A percentile compares a stretch with the other conserved stretches of the same genome.
phyloP scores from a whole-genome alignment of 1,284 basidiomycete genomes.

The Trichosporon coremiiforme region DNA sequence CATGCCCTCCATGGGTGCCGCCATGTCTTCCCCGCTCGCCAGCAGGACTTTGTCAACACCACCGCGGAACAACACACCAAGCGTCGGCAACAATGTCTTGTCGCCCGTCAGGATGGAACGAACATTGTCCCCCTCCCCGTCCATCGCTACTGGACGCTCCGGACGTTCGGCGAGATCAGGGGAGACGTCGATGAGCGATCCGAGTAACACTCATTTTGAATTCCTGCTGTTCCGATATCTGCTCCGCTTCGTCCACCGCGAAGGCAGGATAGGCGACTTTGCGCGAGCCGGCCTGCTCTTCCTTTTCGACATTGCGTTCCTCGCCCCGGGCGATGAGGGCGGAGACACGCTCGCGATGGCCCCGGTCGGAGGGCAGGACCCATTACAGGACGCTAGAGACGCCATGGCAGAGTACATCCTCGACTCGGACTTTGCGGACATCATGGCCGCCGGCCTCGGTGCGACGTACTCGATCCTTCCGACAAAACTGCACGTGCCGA shows the following conservation, averaged over 20 bases:
- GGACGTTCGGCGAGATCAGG: slow-evolving; percentile 60
- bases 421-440: slow-evolving; percentile 94
- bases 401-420: slow-evolving; percentile 90
- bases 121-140: slow-evolving; percentile 53
- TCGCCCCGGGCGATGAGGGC: slow-evolving; percentile 53
- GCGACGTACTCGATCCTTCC: slow-evolving; percentile 88
- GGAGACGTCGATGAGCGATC: slow-evolving; percentile 55
- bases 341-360: slow-evolving; percentile 38
- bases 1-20: slow-evolving; percentile 51
- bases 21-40: not conserved
- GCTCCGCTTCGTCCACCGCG: slow-evolving; percentile 90
- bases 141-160: slow-evolving; percentile 59
- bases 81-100: not conserved
- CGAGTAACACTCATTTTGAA: slow-evolving; percentile 66
- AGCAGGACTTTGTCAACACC: slow-evolving; percentile 1
- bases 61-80: slow-evolving; percentile 1
- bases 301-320: slow-evolving; percentile 89
- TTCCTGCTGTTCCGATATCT: slow-evolving; percentile 94
- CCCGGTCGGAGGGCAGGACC: slow-evolving; percentile 59
- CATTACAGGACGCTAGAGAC: slow-evolving; percentile 75
- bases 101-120: slow-evolving; percentile 4
- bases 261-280: slow-evolving; percentile 90
- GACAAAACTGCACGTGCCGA: slow-evolving; percentile 65
- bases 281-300: slow-evolving; percentile 88
- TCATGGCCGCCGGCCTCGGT: slow-evolving; percentile 88